Percentiles rank a stretch among this genome's conserved stretches.
phyloP scores from a whole-genome alignment of 805 yeast genomes.

The Nakazawaea wyomingensis region DNA sequence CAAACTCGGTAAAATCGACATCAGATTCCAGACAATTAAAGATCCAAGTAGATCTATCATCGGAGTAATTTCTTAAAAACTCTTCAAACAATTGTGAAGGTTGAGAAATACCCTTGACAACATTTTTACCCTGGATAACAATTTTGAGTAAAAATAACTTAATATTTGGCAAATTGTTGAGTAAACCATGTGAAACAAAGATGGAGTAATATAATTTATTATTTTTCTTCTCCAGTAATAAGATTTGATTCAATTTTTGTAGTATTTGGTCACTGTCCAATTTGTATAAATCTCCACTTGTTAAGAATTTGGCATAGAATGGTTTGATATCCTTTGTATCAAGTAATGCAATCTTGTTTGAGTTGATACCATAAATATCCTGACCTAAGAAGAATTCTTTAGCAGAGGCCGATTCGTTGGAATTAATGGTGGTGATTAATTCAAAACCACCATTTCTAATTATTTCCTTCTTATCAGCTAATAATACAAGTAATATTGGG shows the following conservation, averaged over 20 bases:
- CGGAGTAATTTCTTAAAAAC: conserved; percentile 40
- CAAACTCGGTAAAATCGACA: conserved; percentile 49
- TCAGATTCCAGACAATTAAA: conserved; percentile 40
- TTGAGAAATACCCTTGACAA: conserved; percentile 35
- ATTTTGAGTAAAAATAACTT: conserved; percentile 47
- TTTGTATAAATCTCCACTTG: conserved; percentile 35
- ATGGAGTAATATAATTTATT: conserved; percentile 58
- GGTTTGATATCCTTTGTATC: conserved; percentile 58
- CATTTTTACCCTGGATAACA: conserved; percentile 34
- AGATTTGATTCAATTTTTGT: conserved; percentile 25
- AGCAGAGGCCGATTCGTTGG: conserved; percentile 27
- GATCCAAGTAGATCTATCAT: conserved; percentile 41
- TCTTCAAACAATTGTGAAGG: conserved; percentile 45
- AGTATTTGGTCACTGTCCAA: conserved; percentile 47
- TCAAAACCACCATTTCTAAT: conserved; percentile 43
- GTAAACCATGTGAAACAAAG: conserved; percentile 62
- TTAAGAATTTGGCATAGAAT: conserved; percentile 35
- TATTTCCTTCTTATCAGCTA: conserved; percentile 43
- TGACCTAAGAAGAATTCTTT: conserved; percentile 46
- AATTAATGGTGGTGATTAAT: conserved; percentile 31
- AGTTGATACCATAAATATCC: conserved; percentile 51
- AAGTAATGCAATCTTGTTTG: conserved; percentile 47
- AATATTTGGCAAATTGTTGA: conserved; percentile 46
- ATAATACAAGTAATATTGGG: conserved; percentile 53
- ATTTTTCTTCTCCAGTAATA: conserved; percentile 46